Percentiles rank a stretch among this genome's conserved stretches.
Evolutionary conservation across 345 rosid species (phyloP).

Genomic region (Anastatica hierochuntica): DNA sequence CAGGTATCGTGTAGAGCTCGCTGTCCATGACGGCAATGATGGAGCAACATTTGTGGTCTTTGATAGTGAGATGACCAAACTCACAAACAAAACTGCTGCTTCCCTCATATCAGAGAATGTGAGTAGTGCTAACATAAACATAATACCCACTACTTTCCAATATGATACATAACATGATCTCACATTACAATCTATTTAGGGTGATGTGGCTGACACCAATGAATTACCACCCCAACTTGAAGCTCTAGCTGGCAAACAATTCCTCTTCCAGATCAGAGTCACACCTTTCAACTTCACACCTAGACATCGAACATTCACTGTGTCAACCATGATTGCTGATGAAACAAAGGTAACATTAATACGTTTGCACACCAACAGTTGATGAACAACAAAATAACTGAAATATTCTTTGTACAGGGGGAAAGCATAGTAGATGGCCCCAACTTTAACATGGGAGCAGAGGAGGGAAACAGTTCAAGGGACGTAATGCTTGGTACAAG

Average conservation of each 20-base stretch:
- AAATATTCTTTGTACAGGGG: too few species aligned
- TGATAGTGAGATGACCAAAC: neutral
- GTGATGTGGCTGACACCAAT: neutral
- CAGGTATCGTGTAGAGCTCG: neutral
- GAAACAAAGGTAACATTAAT: too few species aligned
- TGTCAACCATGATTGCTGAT: neutral
- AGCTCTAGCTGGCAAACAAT: neutral
- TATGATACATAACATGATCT: too few species aligned
- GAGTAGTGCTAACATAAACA: too few species aligned
- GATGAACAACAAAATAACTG: too few species aligned
- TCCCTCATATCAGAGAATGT: neutral
- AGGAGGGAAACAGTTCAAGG: too few species aligned
- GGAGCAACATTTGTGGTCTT: neutral
- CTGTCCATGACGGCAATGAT: neutral
- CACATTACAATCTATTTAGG: neutral
- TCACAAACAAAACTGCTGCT: neutral
- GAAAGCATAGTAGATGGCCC: too few species aligned
- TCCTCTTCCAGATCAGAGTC: neutral
- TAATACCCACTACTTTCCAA: too few species aligned
- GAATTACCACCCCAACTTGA: neutral
- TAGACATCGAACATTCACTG: neutral
- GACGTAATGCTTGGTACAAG: too few species aligned
- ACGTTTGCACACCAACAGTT: too few species aligned
- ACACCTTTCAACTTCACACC: neutral
- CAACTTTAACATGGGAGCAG: too few species aligned